Conservation (phyloP, 202 grass and related monocot species). For the Schoenoplectus triqueter region DNA sequence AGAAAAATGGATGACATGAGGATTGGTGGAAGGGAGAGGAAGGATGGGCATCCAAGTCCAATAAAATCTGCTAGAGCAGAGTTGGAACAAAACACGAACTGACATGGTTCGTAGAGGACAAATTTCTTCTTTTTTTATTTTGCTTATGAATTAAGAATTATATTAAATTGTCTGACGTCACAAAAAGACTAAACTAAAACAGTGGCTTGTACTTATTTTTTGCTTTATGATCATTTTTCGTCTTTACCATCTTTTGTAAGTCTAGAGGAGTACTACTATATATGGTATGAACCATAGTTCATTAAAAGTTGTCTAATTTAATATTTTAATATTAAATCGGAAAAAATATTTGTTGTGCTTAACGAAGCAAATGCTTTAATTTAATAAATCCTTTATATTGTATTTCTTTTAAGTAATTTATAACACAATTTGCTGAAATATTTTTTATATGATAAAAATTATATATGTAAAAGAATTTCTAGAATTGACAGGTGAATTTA, state of each 20-base stretch:
- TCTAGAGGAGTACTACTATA: too few species aligned
- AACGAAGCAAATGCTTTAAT: too few species aligned
- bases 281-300: too few species aligned
- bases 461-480: too few species aligned
- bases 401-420: too few species aligned
- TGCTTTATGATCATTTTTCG: not conserved
- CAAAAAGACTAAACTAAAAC: not conserved
- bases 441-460: too few species aligned
- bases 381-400: too few species aligned
- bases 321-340: too few species aligned
- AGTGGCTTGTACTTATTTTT: not conserved
- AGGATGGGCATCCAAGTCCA: slow-evolving; percentile 44
- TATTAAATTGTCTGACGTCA: not conserved
- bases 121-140: not conserved
- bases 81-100: slow-evolving; percentile 13
- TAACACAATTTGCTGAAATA: too few species aligned
- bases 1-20: slow-evolving; percentile 29
- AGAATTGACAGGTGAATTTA: too few species aligned
- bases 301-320: too few species aligned
- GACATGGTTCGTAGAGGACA: slow-evolving; percentile 29
- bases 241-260: not conserved
- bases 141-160: not conserved
- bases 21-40: slow-evolving; percentile 24
- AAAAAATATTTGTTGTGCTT: too few species aligned
- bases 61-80: slow-evolving; percentile 38